These are phyloP conservation scores for Pseudophaeomoniella oleicola DNA, from an alignment of 2,329 filamentous ascomycete genomes.

Conservation along the genomic window DNA sequence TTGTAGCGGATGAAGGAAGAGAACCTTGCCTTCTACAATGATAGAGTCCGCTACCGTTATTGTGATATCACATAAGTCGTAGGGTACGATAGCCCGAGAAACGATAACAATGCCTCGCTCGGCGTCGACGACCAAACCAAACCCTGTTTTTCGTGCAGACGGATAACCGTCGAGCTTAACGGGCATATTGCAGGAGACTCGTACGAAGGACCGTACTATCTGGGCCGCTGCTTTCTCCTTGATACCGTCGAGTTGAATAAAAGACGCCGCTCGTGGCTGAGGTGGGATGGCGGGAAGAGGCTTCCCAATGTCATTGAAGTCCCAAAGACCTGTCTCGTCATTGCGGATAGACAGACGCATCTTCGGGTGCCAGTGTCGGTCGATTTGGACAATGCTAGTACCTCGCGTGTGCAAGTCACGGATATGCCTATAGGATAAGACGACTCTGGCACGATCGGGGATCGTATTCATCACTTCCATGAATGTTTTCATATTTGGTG, in stretches of 20 bases:
- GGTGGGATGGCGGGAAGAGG: constrained; percentile 61
- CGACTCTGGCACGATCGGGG: constrained; percentile 66
- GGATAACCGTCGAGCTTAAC: constrained; percentile 97
- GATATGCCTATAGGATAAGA: constrained; percentile 91
- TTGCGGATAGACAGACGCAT: constrained; percentile 90
- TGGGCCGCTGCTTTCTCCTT: constrained; percentile 83
- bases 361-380: constrained; percentile 89
- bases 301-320: constrained; percentile 75
- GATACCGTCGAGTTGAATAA: constrained; percentile 81
- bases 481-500: constrained; percentile 74
- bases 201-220: constrained; percentile 86
- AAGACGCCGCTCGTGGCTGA: constrained; percentile 65
- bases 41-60: constrained; percentile 95
- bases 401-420: constrained; percentile 88
- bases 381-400: constrained; percentile 81
- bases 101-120: constrained; percentile 91
- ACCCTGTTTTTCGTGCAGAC: constrained; percentile 83
- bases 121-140: constrained; percentile 93
- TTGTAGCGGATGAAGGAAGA: constrained; percentile 91
- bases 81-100: constrained; percentile 85
- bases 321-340: constrained; percentile 81
- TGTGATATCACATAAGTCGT: constrained; percentile 91
- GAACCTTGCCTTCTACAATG: constrained; percentile 81
- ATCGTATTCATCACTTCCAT: constrained; percentile 82
- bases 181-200: constrained; percentile 84